Percentiles rank a stretch among this genome's conserved stretches.
Conservation (phyloP, 2,329 filamentous ascomycete genomes). For the Neocucurbitaria cava region DNA sequence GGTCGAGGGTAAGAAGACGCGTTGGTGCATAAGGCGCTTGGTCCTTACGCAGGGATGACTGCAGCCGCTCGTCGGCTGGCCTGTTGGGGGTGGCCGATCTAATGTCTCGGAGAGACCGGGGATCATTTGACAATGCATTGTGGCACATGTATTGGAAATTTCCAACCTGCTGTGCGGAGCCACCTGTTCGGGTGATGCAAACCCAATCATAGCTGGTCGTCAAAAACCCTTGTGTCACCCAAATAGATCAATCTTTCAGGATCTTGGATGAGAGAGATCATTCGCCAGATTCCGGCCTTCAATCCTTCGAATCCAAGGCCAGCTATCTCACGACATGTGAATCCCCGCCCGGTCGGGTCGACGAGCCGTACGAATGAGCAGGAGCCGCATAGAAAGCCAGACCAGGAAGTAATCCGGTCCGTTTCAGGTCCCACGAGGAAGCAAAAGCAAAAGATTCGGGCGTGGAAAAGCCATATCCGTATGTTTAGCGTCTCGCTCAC, state of each 20-base stretch:
- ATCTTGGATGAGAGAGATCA: not conserved
- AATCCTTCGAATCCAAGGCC: not conserved
- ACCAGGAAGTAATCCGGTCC: not conserved
- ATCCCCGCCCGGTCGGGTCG: not conserved
- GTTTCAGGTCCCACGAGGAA: not conserved
- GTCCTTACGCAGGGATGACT: not conserved
- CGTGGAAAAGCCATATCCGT: slow-evolving; percentile 4
- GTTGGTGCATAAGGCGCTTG: not conserved
- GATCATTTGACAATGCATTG: not conserved
- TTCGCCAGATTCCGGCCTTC: slow-evolving; percentile 2
- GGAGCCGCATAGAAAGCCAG: not conserved
- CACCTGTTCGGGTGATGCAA: not conserved
- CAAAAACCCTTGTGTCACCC: not conserved
- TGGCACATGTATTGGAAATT: not conserved
- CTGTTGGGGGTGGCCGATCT: not conserved
- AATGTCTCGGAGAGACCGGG: not conserved
- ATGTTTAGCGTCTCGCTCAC: not conserved
- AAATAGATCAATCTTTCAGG: slow-evolving; percentile 1
- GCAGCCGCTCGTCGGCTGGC: slow-evolving; percentile 1
- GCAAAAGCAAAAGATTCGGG: not conserved
- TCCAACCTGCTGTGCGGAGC: not conserved
- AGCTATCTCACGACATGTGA: not conserved
- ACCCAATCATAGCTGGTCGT: not conserved
- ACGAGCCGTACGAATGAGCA: not conserved
- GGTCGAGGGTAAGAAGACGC: not conserved